phyloP scores from a whole-genome alignment of 2,329 filamentous ascomycete species.

The Exophiala calicioides region DNA sequence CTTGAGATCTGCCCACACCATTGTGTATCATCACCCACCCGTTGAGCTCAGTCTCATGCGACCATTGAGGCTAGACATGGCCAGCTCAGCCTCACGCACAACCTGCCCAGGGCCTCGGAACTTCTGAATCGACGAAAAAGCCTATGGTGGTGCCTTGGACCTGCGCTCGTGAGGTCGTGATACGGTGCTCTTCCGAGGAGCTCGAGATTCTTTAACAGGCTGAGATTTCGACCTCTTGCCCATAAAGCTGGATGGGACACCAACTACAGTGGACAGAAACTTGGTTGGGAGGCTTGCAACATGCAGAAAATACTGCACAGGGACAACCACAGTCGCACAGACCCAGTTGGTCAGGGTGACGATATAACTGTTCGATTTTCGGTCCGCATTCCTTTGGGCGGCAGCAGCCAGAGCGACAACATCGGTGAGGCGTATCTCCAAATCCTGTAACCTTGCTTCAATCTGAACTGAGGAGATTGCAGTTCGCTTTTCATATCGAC shows the following conservation, averaged over 20 bases:
- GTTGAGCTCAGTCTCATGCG: too few relatives aligned
- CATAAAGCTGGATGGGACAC: conserved; percentile 15
- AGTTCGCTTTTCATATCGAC: conserved; percentile 87
- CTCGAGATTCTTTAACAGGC: conserved; percentile 11
- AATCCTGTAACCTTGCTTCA: conserved; percentile 69
- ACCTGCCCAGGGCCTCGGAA: too few relatives aligned
- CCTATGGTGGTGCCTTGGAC: conserved; percentile 5
- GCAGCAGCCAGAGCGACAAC: conserved; percentile 78
- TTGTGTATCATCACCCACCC: too few relatives aligned
- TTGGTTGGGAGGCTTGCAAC: conserved; percentile 37
- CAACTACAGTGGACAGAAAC: conserved; percentile 19
- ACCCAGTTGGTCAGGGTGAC: conserved; percentile 40
- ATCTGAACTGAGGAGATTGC: conserved; percentile 73
- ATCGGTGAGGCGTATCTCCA: conserved; percentile 73
- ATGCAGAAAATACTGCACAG: conserved; percentile 37
- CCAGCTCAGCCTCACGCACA: too few relatives aligned
- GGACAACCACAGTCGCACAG: conserved; percentile 40
- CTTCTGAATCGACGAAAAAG: too few relatives aligned
- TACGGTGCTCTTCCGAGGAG: conserved; percentile 7
- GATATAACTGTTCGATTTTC: conserved; percentile 32
- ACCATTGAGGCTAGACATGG: too few relatives aligned
- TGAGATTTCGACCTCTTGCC: conserved; percentile 8
- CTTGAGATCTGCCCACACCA: too few relatives aligned
- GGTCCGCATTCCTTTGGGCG: conserved; percentile 47
- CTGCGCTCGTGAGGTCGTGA: conserved; percentile 15